These are phyloP conservation scores for Termitomyces sp. DNA, from an alignment of 768 basidiomycete genomes.

Conservation along the genomic window DNA sequence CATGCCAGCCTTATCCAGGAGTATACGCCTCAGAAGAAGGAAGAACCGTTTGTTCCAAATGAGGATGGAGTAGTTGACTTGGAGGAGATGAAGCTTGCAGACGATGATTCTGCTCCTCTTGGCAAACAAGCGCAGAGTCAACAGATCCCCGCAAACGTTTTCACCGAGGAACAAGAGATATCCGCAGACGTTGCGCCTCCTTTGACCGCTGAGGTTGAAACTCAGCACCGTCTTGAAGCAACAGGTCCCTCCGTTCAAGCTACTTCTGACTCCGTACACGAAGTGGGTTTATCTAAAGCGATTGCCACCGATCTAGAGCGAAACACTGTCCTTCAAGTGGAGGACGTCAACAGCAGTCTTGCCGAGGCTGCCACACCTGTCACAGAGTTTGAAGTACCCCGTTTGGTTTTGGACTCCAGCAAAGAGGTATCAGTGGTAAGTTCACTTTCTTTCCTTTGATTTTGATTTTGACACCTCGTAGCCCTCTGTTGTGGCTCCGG, in stretches of 20 bases:
- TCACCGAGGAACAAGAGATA: neutral
- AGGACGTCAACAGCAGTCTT: neutral
- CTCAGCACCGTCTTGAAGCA: neutral
- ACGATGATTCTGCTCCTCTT: slow-evolving; percentile 4
- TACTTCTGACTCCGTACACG: neutral
- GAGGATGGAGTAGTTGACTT: slow-evolving; percentile 4
- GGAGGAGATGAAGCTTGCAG: slow-evolving; percentile 10
- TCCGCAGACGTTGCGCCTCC: neutral
- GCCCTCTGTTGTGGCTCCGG: neutral
- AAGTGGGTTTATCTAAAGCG: neutral
- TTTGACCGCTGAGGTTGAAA: neutral
- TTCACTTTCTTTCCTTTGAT: neutral
- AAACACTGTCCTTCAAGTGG: neutral
- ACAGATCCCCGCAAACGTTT: neutral
- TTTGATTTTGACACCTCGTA: slow-evolving; percentile 1
- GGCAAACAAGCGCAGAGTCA: neutral
- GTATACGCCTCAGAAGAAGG: neutral
- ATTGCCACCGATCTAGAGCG: neutral
- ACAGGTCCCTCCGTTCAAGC: neutral
- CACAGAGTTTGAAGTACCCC: slow-evolving; percentile 2
- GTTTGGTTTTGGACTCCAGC: slow-evolving; percentile 5
- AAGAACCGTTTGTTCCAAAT: neutral
- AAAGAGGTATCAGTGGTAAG: slow-evolving; percentile 8
- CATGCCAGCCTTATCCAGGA: slow-evolving; percentile 11
- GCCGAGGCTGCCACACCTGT: neutral